These are phyloP conservation scores for Apiotrichum sp. DNA, from an alignment of 1,284 basidiomycete genomes.

Conservation along the genomic window DNA sequence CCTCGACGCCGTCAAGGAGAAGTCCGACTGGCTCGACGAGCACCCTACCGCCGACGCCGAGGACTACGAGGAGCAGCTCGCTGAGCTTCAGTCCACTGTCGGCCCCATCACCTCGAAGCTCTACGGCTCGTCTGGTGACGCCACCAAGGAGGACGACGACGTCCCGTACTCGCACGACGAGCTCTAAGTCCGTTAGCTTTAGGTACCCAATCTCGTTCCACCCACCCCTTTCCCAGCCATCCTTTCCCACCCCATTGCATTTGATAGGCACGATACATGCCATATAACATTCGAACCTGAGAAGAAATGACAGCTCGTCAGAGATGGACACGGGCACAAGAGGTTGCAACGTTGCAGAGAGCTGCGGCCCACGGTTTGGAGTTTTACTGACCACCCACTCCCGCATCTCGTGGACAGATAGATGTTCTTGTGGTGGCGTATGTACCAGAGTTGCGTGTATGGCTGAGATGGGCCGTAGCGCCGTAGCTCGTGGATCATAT, in stretches of 20 bases:
- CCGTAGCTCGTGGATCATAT: no score
- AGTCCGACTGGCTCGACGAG: constrained; percentile 83
- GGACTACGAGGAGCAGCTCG: constrained; percentile 85
- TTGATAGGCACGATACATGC: not conserved
- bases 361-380: no score
- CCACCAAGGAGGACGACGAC: constrained; percentile 32
- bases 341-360: no score
- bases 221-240: not conserved
- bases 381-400: no score
- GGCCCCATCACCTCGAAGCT: constrained; percentile 72
- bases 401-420: no score
- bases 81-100: constrained; percentile 65
- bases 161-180: constrained; percentile 46
- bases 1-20: constrained; percentile 75
- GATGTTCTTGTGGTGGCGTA: no score
- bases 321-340: no score
- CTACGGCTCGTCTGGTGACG: constrained; percentile 53
- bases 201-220: not conserved
- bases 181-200: constrained; percentile 30
- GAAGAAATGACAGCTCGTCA: no score
- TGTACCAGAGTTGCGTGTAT: no score
- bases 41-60: constrained; percentile 71
- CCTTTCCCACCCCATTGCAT: not conserved
- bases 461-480: no score
- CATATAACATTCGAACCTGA: not conserved